Percentiles rank a stretch among this genome's conserved stretches.
Conservation (phyloP, 2,329 filamentous ascomycete species). For the Dactylellina leptospora region DNA sequence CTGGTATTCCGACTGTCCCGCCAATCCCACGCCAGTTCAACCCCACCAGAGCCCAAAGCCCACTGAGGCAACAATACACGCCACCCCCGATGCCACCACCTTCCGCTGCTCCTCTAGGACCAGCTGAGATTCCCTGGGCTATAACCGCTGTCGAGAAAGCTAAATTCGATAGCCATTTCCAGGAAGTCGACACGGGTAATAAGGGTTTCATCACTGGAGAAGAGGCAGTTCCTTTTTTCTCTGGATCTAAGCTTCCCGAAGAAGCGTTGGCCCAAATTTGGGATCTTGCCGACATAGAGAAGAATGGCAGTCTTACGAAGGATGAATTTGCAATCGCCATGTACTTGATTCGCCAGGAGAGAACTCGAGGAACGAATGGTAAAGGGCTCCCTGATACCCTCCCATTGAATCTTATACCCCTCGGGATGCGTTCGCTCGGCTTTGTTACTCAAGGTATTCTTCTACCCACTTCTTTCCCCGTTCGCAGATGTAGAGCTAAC, state of each 20-base stretch:
- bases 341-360: constrained; percentile 92
- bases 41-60: constrained; percentile 68
- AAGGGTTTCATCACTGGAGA: constrained; percentile 90
- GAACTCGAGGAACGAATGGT: constrained; percentile 68
- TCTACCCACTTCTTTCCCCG: background rate
- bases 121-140: constrained; percentile 75
- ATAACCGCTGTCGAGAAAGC: constrained; percentile 83
- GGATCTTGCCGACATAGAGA: constrained; percentile 95
- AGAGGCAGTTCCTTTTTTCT: constrained; percentile 92
- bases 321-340: constrained; percentile 98
- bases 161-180: constrained; percentile 87
- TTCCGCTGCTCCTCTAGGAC: constrained; percentile 60
- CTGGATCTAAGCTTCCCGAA: constrained; percentile 87
- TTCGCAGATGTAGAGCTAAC: background rate
- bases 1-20: constrained; percentile 65
- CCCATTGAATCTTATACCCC: constrained; percentile 82
- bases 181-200: constrained; percentile 79
- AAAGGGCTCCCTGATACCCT: constrained; percentile 75
- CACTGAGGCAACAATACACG: constrained; percentile 66
- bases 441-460: constrained; percentile 30
- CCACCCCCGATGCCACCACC: constrained; percentile 63
- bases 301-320: constrained; percentile 80
- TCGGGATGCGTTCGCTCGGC: constrained; percentile 73
- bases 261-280: constrained; percentile 92
- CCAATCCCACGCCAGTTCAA: constrained; percentile 84